These are phyloP conservation scores for Talinum fruticosum DNA, from an alignment of 148 eudicot species.

Conservation along the genomic window DNA sequence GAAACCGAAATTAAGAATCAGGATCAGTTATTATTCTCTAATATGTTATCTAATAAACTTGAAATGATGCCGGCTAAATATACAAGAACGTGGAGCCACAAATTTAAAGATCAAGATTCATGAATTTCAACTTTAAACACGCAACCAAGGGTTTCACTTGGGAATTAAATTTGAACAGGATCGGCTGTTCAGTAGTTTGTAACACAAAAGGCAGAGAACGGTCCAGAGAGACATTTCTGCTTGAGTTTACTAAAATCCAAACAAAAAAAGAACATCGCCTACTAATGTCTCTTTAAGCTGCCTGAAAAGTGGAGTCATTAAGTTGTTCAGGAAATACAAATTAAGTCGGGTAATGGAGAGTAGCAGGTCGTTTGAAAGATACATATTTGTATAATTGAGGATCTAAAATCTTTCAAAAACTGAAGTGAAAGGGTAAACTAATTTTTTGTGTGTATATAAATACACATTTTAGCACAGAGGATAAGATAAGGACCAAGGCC, in stretches of 20 bases:
- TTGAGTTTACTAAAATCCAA: neutral
- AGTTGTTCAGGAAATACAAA: neutral
- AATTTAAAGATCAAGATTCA: neutral
- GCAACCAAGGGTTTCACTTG: too few species aligned
- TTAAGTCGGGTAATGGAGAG: neutral
- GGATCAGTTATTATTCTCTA: neutral
- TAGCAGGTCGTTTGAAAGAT: neutral
- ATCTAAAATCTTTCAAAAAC: neutral
- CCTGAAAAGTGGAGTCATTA: neutral
- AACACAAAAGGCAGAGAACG: too few species aligned
- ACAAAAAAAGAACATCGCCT: neutral
- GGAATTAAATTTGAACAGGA: too few species aligned
- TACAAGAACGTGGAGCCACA: too few species aligned
- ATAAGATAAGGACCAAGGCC: conserved; percentile 1
- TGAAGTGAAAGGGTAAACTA: neutral
- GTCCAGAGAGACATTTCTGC: too few species aligned
- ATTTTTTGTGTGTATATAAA: neutral
- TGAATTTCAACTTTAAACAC: neutral
- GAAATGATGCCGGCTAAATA: neutral
- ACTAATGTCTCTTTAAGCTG: neutral
- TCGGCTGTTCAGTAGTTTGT: too few species aligned
- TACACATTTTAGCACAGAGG: conserved; percentile 14
- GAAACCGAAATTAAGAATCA: conserved; percentile 15
- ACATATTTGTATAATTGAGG: neutral
- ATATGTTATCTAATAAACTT: conserved; percentile 3